A percentile compares a stretch with the other conserved stretches of the same genome.
Conservation (phyloP, 192 early-diverging fungal genomes). For the Pecoramyces ruminantium region DNA sequence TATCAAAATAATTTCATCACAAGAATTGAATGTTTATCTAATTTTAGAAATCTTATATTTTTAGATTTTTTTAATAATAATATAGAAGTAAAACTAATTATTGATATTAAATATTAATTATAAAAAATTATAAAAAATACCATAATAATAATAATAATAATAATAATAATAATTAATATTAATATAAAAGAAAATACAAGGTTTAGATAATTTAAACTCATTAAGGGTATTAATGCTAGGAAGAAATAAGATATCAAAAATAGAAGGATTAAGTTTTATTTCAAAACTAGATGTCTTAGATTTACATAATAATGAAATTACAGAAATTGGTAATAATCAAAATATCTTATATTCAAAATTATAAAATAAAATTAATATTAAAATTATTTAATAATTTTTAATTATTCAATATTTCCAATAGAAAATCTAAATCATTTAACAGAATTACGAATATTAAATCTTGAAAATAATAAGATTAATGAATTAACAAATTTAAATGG, state of each 20-base stretch:
- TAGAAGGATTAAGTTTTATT: slow-evolving; percentile 13
- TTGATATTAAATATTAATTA: no score
- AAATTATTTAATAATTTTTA: neutral
- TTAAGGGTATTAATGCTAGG: slow-evolving; percentile 35
- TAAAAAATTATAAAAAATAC: no score
- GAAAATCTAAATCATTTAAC: slow-evolving; percentile 19
- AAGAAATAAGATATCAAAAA: slow-evolving; percentile 17
- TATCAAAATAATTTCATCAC: slow-evolving; percentile 29
- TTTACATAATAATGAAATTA: slow-evolving; percentile 25
- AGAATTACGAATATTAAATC: slow-evolving; percentile 22
- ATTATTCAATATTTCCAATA: no score
- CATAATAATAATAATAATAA: no score
- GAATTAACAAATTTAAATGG: slow-evolving; percentile 7
- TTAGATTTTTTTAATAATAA: slow-evolving; percentile 37
- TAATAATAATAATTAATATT: no score
- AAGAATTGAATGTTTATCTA: slow-evolving; percentile 17
- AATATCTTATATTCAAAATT: neutral
- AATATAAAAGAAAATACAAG: slow-evolving; percentile 9
- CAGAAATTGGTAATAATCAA: slow-evolving; percentile 12
- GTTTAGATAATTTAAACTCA: slow-evolving; percentile 12
- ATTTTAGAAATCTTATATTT: slow-evolving; percentile 23
- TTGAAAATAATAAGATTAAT: slow-evolving; percentile 26
- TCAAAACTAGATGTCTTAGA: slow-evolving; percentile 28
- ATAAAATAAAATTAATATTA: neutral
- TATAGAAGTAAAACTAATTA: slow-evolving; percentile 12